Evolutionary conservation across 768 basidiomycete species (phyloP).

Genomic region (Mycena leptocephala): DNA sequence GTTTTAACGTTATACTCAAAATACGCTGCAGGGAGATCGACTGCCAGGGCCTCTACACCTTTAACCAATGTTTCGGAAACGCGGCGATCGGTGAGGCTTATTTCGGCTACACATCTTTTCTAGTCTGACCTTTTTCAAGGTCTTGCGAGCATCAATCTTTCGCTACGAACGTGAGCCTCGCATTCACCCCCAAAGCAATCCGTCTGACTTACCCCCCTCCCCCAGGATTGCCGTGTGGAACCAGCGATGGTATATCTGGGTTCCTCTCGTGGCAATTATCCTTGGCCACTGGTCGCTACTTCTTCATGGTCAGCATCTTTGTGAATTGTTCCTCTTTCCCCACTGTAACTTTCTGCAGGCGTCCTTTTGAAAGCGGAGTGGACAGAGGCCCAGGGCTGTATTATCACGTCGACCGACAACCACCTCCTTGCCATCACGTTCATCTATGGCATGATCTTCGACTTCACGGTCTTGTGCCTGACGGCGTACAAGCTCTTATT

Average conservation of each 20-base stretch:
- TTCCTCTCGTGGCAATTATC: slow-evolving; percentile 69
- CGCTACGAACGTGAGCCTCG: slow-evolving; percentile 72
- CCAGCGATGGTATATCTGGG: slow-evolving; percentile 67
- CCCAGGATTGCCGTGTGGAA: slow-evolving; percentile 82
- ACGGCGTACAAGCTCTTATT: slow-evolving; percentile 75
- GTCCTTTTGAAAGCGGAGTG: slow-evolving; percentile 74
- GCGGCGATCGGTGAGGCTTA: slow-evolving; percentile 65
- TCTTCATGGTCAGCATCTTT: slow-evolving; percentile 66
- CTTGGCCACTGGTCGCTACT: slow-evolving; percentile 83
- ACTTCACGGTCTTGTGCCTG: slow-evolving; percentile 73
- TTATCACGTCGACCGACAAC: slow-evolving; percentile 73
- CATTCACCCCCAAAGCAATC: not conserved
- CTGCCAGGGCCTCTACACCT: slow-evolving; percentile 81
- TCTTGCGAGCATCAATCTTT: slow-evolving; percentile 81
- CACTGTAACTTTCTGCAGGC: slow-evolving; percentile 51
- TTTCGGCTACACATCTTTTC: no score
- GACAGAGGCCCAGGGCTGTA: slow-evolving; percentile 65
- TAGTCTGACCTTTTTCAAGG: slow-evolving; percentile 15
- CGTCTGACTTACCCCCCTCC: not conserved
- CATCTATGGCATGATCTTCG: slow-evolving; percentile 84
- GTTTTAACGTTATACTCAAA: slow-evolving; percentile 12
- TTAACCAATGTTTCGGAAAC: slow-evolving; percentile 77
- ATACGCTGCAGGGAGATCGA: slow-evolving; percentile 60
- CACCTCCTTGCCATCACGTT: slow-evolving; percentile 75
- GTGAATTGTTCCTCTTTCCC: not conserved